phyloP scores from a whole-genome alignment of 306 rosid genomes.

The Ceratonia siliqua region DNA sequence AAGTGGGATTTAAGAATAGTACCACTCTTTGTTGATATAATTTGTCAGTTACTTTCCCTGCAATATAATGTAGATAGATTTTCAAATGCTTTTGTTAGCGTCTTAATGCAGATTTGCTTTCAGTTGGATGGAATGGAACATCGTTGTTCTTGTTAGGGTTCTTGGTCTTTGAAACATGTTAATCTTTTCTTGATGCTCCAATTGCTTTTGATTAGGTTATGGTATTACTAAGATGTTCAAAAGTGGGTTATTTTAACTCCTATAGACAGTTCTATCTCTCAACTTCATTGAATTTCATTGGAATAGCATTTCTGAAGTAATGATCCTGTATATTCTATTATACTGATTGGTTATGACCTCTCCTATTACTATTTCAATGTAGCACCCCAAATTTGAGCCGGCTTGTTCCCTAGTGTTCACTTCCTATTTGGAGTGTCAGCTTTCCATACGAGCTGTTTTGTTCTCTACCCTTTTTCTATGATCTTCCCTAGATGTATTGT shows the following conservation, averaged over 20 bases:
- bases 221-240: slow-evolving; percentile 10
- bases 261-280: neutral
- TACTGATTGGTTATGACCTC: slow-evolving; percentile 4
- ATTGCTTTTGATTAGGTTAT: slow-evolving; percentile 20
- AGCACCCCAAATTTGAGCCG: neutral
- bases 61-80: neutral
- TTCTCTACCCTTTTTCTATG: neutral
- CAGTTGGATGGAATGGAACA: slow-evolving; percentile 7
- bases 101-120: slow-evolving; percentile 10
- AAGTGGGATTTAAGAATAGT: slow-evolving; percentile 20
- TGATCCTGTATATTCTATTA: neutral
- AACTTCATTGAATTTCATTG: slow-evolving; percentile 8
- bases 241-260: neutral
- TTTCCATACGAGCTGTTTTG: neutral
- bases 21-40: neutral
- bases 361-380: neutral
- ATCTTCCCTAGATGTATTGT: neutral
- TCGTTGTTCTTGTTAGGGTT: slow-evolving; percentile 1
- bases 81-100: neutral
- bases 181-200: neutral
- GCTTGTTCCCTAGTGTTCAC: slow-evolving; percentile 18
- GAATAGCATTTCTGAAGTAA: neutral
- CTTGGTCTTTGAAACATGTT: slow-evolving; percentile 13
- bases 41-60: neutral
- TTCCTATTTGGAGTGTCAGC: slow-evolving; percentile 1